A percentile compares a stretch with the other conserved stretches of the same genome.
These are phyloP conservation scores for Ogataea nonfermentans DNA, from an alignment of 805 yeast genomes.

Conservation along the genomic window DNA sequence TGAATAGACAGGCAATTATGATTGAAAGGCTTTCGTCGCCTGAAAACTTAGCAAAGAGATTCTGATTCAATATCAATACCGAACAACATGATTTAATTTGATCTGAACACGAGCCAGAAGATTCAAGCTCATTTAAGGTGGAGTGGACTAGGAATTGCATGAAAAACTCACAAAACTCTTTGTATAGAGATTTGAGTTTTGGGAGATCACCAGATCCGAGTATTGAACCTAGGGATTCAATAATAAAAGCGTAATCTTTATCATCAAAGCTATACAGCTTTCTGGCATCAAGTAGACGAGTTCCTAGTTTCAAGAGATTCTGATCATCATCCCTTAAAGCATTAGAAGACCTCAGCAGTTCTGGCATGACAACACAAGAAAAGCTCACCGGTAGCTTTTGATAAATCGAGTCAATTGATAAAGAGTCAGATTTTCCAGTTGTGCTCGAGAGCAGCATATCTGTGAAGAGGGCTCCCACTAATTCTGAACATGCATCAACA, in stretches of 20 bases:
- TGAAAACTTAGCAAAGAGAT: slow-evolving; percentile 9
- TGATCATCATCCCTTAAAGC: not conserved
- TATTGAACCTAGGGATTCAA: slow-evolving; percentile 9
- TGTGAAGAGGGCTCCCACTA: not conserved
- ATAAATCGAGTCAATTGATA: slow-evolving; percentile 1
- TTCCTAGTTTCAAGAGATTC: slow-evolving; percentile 5
- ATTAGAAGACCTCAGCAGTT: not conserved
- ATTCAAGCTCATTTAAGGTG: slow-evolving; percentile 10
- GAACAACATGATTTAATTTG: slow-evolving; percentile 24
- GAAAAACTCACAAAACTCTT: slow-evolving; percentile 21
- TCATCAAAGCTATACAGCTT: slow-evolving; percentile 10
- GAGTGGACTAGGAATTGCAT: slow-evolving; percentile 13
- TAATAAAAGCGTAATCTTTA: slow-evolving; percentile 1
- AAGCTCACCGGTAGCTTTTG: slow-evolving; percentile 1
- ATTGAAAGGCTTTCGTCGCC: slow-evolving; percentile 11
- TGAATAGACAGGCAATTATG: slow-evolving; percentile 18
- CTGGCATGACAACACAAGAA: not conserved
- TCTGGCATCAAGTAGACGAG: slow-evolving; percentile 9
- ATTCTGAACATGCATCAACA: not conserved
- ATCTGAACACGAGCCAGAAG: slow-evolving; percentile 1
- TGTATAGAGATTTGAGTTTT: slow-evolving; percentile 14
- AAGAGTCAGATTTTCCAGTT: not conserved
- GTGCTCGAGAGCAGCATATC: not conserved
- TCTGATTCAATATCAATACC: slow-evolving; percentile 23
- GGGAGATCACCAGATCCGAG: slow-evolving; percentile 5